Base-by-base conservation (phyloP, 371 early-diverging fungal genomes). In the Saksenaea vasiformis region DNA sequence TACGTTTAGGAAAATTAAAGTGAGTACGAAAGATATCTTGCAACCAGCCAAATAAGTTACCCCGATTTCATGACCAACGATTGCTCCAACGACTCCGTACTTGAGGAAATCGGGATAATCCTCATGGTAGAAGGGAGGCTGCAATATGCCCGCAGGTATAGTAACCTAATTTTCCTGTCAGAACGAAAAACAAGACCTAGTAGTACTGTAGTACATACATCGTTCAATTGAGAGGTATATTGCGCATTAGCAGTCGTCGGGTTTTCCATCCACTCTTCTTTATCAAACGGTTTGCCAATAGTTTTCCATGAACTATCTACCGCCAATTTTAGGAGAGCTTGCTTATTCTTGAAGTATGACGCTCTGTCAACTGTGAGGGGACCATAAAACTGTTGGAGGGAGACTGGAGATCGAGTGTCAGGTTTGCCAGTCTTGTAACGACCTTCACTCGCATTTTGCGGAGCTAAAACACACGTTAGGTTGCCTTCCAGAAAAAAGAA, bases 221-320 rank as follows among this genome's bases (percentile, higher is more conserved):
- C 83, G 64, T 87, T 87, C 44, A 70, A 64, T 0, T 78, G 67
- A 9, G 81, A 81, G 27, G 74, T 80, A 61, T 81, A 88, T 37
- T 83, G 85, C 28, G 85, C 86, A 69, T 88, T 86, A 53, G 85
- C 88, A 5, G 79, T 86, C 54, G 83, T 82, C 26, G 86, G 82
- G 53, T 73, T 70, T 85, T 85, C 84, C 0, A 68, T 60, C 87
- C 86, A 87, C 54, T 73, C 71, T 1, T 54, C 54, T 58, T 67
- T 69, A 56, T 87, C 78, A 11, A 83, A 78, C 1, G 74, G 67
- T 7, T 72, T 77, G 5, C 76, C 72, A 5, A 76, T n/a, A n/a
- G n/a, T n/a, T 54, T n/a, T n/a, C n/a, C n/a, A n/a, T n/a, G n/a
- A n/a, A n/a, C n/a, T n/a, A n/a, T n/a, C n/a, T n/a, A n/a, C n/a